Evolutionary conservation across 2,329 filamentous ascomycete genomes (phyloP).

Genomic region (Ceratocystis lukuohia): DNA sequence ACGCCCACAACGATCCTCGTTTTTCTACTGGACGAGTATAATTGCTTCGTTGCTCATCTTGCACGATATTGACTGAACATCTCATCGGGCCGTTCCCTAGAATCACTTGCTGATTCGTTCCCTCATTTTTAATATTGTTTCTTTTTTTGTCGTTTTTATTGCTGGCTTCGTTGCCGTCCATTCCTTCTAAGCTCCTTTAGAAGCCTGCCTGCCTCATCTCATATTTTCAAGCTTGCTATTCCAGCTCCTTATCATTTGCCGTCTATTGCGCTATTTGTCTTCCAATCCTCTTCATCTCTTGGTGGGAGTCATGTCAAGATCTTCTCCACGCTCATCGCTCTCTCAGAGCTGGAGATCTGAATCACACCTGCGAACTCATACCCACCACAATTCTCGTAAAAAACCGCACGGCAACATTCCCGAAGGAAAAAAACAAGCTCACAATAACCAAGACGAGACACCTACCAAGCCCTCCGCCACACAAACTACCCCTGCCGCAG

Average conservation of each 20-base stretch:
- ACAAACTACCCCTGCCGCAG: not conserved
- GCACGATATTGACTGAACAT: not conserved
- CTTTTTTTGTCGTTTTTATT: constrained; percentile 15
- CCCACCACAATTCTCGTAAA: constrained; percentile 19
- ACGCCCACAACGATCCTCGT: not conserved
- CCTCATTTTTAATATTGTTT: not conserved
- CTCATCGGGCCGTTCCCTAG: not conserved
- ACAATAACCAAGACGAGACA: not conserved
- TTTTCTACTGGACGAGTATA: not conserved
- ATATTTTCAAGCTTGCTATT: not conserved
- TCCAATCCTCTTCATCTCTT: not conserved
- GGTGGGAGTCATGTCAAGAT: constrained; percentile 14
- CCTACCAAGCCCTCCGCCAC: not conserved
- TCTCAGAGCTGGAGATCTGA: constrained; percentile 10
- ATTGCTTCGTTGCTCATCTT: not conserved
- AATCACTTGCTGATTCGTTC: constrained; percentile 18
- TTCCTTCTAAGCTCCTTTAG: constrained; percentile 19
- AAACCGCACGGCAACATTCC: constrained; percentile 18
- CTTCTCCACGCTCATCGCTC: constrained; percentile 15
- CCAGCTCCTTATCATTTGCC: not conserved
- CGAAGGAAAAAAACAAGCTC: not conserved
- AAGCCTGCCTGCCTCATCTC: not conserved
- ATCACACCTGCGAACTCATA: constrained; percentile 13
- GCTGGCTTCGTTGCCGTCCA: constrained; percentile 5
- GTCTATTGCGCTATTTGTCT: not conserved